These are phyloP conservation scores for Kluyveromyces lactis DNA, from an alignment of 805 yeast species.

Conservation along the genomic window DNA sequence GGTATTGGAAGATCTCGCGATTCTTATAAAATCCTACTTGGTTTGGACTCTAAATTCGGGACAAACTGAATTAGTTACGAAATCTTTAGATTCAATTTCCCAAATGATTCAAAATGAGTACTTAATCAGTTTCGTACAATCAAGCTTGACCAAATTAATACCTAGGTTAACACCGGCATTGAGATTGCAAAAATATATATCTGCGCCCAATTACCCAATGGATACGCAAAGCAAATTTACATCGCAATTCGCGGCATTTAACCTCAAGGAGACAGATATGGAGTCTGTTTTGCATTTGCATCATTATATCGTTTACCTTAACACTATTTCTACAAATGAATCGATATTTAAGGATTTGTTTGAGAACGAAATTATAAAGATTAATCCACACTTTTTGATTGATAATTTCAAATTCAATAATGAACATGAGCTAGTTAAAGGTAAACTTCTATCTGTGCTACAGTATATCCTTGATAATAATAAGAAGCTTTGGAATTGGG, in stretches of 20 bases:
- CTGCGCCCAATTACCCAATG: conserved; percentile 10
- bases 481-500: conserved; percentile 30
- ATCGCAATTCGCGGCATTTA: conserved; percentile 21
- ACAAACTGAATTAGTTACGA: conserved; percentile 30
- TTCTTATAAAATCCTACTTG: conserved; percentile 61
- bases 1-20: conserved; percentile 74
- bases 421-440: conserved; percentile 24
- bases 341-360: conserved; percentile 49
- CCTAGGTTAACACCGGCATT: conserved; percentile 15
- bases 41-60: conserved; percentile 67
- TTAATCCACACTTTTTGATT: conserved; percentile 24
- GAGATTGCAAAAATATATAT: conserved; percentile 18
- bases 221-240: conserved; percentile 14
- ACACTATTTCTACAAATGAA: conserved; percentile 60
- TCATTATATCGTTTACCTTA: conserved; percentile 58
- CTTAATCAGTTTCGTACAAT: conserved; percentile 24
- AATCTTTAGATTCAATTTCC: conserved; percentile 22
- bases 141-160: conserved; percentile 20
- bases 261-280: conserved; percentile 26
- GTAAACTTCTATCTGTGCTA: conserved; percentile 20
- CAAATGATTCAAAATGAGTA: conserved; percentile 26
- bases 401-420: conserved; percentile 33
- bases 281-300: conserved; percentile 36
- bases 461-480: conserved; percentile 21
- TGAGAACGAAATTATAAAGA: conserved; percentile 25